Base-by-base conservation (phyloP, 1,139 yeast genomes). In the Taphrina betulina region DNA sequence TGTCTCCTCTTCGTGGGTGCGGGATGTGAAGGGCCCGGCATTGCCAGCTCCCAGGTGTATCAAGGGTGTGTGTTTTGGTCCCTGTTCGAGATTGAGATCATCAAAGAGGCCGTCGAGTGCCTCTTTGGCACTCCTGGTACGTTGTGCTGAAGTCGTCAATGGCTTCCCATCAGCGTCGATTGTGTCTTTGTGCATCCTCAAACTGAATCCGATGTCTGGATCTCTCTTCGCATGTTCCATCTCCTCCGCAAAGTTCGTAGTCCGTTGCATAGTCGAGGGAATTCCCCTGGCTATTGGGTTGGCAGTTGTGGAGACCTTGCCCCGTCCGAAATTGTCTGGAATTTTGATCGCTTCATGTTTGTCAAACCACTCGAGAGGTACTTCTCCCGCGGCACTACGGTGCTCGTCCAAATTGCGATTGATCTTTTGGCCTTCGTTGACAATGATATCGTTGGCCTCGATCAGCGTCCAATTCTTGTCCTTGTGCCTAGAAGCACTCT, bases 211-310 rank as follows among this genome's bases (percentile, higher is more conserved):
- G 14, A 43, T 36, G 22, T 52, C 57, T 12, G 57, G 57, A 43
- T 52, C 57, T 3, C 57, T 22, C 43, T 52, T 52, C 8, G 57
- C 57, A 35, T 52, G 57, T 26, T 52, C 57, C 31, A 50, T 23
- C 26, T 50, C 54, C 33, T 50, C 54, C 8, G 31, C 50, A 4
- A 33, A 12, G 19, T 42, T 43, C n/a, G 51, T 42, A 10, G 56
- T 42, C 38, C 43, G 19, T n/a, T 28, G 41, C 20, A 52, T 35
- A 19, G 51, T 36, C 2, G 19, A 22, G 19, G 56, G 56, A 12
- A 52, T 52, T 3, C 52, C 57, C n/a, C 46, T 14, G 10, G 57
- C 56, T 24, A 53, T 20, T 5, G 52, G 57, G 14, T 53, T 53
- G 29, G 57, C 53, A 17, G 57, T 17, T 3, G 57, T 53, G 17